phyloP scores from a whole-genome alignment of 768 basidiomycete genomes.

The Lanmaoa rubissima region DNA sequence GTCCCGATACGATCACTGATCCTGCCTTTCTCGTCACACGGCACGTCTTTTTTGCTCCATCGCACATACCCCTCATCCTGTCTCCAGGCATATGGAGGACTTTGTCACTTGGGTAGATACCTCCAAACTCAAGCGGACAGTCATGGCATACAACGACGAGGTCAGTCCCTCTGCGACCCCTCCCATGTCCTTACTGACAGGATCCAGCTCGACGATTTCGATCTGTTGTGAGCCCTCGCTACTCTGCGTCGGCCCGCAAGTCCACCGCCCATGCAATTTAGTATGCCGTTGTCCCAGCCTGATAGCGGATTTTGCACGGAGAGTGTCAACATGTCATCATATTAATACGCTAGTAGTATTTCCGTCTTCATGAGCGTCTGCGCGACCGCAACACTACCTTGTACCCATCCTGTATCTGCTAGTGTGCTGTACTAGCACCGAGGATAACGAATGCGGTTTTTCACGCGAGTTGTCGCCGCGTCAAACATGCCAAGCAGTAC shows the following conservation, averaged over 20 bases:
- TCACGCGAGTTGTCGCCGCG: constrained; percentile 23
- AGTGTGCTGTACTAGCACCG: neutral
- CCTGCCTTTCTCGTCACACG: constrained; percentile 94
- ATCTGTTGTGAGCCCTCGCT: constrained; percentile 56
- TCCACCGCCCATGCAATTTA: neutral
- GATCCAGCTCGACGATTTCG: constrained; percentile 87
- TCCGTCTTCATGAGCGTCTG: neutral
- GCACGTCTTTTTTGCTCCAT: constrained; percentile 36
- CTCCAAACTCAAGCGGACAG: constrained; percentile 92
- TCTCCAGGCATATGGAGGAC: constrained; percentile 89
- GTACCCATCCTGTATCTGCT: neutral
- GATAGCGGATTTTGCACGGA: constrained; percentile 3
- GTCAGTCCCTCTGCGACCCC: constrained; percentile 38
- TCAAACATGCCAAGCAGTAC: constrained; percentile 8
- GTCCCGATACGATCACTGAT: constrained; percentile 93
- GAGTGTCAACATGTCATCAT: neutral
- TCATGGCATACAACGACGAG: constrained; percentile 97
- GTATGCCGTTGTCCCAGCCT: neutral
- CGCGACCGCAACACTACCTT: neutral
- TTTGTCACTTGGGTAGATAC: constrained; percentile 99
- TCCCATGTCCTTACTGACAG: constrained; percentile 14
- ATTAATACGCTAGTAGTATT: neutral
- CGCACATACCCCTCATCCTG: constrained; percentile 1
- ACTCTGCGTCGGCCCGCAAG: neutral
- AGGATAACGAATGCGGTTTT: constrained; percentile 9